Conservation (phyloP, 1,139 yeast genomes). For the Pichia cactophila region DNA sequence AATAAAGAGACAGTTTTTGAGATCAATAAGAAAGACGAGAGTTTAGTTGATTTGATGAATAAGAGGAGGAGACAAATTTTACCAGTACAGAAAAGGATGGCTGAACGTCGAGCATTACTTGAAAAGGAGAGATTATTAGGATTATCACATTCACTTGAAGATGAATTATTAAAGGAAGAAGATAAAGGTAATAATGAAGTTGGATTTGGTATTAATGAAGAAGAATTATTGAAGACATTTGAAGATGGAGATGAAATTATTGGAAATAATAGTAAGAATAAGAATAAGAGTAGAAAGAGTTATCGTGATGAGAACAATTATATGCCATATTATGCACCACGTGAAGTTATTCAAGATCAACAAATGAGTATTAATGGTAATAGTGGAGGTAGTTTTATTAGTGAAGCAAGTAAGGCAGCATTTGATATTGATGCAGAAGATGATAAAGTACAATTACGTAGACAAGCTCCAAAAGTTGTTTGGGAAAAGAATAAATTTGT, state of each 20-base stretch:
- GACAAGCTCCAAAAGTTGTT: constrained; percentile 55
- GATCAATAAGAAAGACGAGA: constrained; percentile 63
- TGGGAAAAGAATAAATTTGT: constrained; percentile 96
- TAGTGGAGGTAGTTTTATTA: constrained; percentile 43
- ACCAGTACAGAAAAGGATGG: constrained; percentile 63
- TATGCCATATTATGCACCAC: constrained; percentile 86
- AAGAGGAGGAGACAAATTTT: constrained; percentile 82
- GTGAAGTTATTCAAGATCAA: constrained; percentile 72
- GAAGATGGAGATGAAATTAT: constrained; percentile 51
- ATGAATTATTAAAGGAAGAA: constrained; percentile 43
- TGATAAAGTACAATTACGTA: constrained; percentile 41
- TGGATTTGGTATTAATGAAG: constrained; percentile 49
- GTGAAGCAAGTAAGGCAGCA: constrained; percentile 76
- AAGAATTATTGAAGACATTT: constrained; percentile 44
- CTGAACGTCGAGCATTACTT: constrained; percentile 58
- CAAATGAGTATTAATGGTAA: constrained; percentile 49
- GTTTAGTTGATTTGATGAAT: constrained; percentile 75
- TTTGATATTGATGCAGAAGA: constrained; percentile 84
- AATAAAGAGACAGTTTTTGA: constrained; percentile 92
- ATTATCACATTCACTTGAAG: constrained; percentile 63
- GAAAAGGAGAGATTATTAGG: constrained; percentile 77
- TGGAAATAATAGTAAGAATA: too few species aligned
- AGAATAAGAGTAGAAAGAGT: constrained; percentile 31
- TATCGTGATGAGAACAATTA: constrained; percentile 79
- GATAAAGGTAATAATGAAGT: constrained; percentile 41